Evolutionary conservation across 1,139 yeast species (phyloP).

Genomic region (Sugiyamaella xylanicola): DNA sequence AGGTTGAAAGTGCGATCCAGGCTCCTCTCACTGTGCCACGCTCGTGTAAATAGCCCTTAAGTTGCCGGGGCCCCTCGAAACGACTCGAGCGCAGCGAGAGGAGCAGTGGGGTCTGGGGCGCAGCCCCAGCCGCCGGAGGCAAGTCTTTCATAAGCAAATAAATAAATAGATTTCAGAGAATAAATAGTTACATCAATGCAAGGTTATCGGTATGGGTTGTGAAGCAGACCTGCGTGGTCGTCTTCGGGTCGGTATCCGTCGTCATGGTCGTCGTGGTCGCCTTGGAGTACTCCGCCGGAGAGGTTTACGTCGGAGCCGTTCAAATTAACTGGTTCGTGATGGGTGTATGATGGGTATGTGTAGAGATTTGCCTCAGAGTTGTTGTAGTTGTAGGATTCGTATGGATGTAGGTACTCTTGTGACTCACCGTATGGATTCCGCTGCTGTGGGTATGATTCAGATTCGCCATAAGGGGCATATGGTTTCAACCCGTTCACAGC

Average conservation of each 20-base stretch:
- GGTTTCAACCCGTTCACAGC: background rate
- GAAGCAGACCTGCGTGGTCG: background rate
- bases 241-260: background rate
- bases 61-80: no score
- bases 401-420: background rate
- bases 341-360: background rate
- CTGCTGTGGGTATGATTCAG: background rate
- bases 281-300: background rate
- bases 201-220: background rate
- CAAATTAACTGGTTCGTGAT: background rate
- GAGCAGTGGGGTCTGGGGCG: background rate
- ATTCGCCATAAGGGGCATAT: background rate
- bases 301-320: background rate
- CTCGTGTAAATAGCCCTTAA: no score
- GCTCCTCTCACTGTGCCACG: no score
- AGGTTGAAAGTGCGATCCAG: no score
- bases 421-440: background rate
- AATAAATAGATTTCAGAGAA: background rate
- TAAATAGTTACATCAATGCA: background rate
- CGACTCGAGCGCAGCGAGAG: background rate
- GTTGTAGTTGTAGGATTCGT: background rate
- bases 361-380: background rate
- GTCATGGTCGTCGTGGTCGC: background rate
- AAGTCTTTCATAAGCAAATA: background rate
- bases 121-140: background rate